These are phyloP conservation scores for Marasmius sp. DNA, from an alignment of 1,284 basidiomycete genomes.

Conservation along the genomic window DNA sequence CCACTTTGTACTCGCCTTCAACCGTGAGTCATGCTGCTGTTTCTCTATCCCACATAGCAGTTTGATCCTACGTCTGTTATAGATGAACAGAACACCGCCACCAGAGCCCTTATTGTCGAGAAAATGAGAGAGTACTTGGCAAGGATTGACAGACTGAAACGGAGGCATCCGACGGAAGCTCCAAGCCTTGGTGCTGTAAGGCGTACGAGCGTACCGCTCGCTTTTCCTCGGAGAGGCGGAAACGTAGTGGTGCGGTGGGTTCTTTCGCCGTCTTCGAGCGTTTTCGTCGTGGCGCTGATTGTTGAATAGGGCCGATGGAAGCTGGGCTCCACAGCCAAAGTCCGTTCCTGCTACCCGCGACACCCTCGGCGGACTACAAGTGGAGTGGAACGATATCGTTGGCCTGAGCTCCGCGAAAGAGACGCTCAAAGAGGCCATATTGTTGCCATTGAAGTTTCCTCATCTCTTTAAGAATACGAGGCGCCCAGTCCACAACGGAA, in stretches of 20 bases:
- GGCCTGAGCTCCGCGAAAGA: constrained; percentile 58
- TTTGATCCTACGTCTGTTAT: constrained; percentile 3
- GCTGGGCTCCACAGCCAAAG: too few relatives aligned
- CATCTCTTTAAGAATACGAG: constrained; percentile 87
- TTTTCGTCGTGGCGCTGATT: too few relatives aligned
- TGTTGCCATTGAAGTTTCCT: constrained; percentile 87
- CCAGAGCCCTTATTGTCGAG: constrained; percentile 72
- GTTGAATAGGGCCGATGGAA: too few relatives aligned
- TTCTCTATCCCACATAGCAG: background rate
- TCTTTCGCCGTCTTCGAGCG: too few relatives aligned
- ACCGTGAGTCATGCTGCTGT: constrained; percentile 21
- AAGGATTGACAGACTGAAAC: constrained; percentile 83
- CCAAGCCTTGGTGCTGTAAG: background rate
- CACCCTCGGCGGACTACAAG: background rate
- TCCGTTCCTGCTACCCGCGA: background rate
- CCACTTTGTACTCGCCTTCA: constrained; percentile 75
- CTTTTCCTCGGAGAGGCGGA: background rate
- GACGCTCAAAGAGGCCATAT: constrained; percentile 85
- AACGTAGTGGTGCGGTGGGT: background rate
- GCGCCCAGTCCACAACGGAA: constrained; percentile 77
- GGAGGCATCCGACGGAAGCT: constrained; percentile 14
- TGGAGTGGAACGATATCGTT: background rate
- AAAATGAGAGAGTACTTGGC: constrained; percentile 89
- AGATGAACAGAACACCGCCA: constrained; percentile 86
- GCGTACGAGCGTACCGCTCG: background rate